phyloP scores from a whole-genome alignment of 495 filamentous ascomycete genomes.

The Halenospora varia region DNA sequence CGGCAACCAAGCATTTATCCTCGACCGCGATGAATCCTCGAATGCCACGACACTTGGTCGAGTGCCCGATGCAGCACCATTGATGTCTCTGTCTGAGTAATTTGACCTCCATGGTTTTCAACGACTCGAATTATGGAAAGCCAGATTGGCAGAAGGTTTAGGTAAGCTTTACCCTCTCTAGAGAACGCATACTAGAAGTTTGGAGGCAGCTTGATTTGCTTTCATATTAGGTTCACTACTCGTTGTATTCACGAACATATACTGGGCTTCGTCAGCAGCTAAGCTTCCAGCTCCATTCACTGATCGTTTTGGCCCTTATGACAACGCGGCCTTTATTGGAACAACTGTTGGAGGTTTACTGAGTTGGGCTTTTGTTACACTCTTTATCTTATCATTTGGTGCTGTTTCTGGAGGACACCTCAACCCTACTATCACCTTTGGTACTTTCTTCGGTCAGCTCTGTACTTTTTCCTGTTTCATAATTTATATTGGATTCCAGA shows the following conservation, averaged over 20 bases:
- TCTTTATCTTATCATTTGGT: slow-evolving; percentile 40
- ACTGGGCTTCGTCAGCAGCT: neutral
- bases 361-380: slow-evolving; percentile 36
- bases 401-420: slow-evolving; percentile 41
- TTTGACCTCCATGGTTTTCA: slow-evolving; percentile 36
- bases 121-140: slow-evolving; percentile 40
- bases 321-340: slow-evolving; percentile 16
- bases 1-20: slow-evolving; percentile 42
- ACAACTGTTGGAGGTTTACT: slow-evolving; percentile 23
- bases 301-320: neutral
- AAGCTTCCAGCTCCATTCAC: neutral
- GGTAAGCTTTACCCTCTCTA: neutral
- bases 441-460: slow-evolving; percentile 40
- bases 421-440: slow-evolving; percentile 43
- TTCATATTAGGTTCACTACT: slow-evolving; percentile 5
- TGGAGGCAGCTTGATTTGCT: no score
- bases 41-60: slow-evolving; percentile 32
- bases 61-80: slow-evolving; percentile 42
- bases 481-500: slow-evolving; percentile 39
- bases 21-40: slow-evolving; percentile 35
- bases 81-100: slow-evolving; percentile 34
- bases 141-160: slow-evolving; percentile 32
- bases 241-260: slow-evolving; percentile 6
- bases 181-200: neutral
- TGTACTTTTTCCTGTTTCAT: slow-evolving; percentile 40